These are phyloP conservation scores for Arctium lappa DNA, from an alignment of 129 eudicot species.

Conservation along the genomic window DNA sequence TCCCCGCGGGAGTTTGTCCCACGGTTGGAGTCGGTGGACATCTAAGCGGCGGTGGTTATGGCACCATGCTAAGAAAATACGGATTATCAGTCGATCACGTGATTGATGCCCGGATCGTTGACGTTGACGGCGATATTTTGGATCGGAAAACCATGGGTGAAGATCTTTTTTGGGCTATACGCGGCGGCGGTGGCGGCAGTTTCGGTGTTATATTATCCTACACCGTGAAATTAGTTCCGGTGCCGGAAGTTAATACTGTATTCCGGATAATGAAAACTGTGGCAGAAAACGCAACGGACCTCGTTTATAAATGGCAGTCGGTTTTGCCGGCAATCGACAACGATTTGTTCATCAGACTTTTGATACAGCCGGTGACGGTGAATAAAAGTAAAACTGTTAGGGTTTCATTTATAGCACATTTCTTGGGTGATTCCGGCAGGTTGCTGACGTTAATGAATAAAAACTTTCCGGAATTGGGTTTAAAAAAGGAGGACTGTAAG, in stretches of 20 bases:
- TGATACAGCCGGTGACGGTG: conserved; percentile 15
- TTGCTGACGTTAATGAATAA: conserved; percentile 10
- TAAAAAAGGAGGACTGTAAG: conserved; percentile 16
- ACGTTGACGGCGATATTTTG: conserved; percentile 21
- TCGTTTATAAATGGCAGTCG: conserved; percentile 32
- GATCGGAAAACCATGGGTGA: conserved; percentile 34
- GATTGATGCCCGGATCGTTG: conserved; percentile 24
- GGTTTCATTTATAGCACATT: conserved; percentile 24
- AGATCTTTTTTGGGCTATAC: conserved; percentile 39
- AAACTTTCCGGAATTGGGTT: conserved; percentile 33
- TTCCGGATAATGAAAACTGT: conserved; percentile 22
- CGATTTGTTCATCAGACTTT: conserved; percentile 19
- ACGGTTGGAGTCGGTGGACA: conserved; percentile 39
- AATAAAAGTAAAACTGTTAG: conserved; percentile 3
- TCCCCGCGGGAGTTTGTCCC: conserved; percentile 34
- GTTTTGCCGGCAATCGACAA: not conserved
- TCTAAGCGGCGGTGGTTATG: conserved; percentile 32
- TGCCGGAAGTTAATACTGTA: conserved; percentile 21
- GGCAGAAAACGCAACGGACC: conserved; percentile 19
- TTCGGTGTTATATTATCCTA: conserved; percentile 36
- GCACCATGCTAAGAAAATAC: conserved; percentile 40
- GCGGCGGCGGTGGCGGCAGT: conserved; percentile 36
- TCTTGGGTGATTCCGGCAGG: conserved; percentile 23
- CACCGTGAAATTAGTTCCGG: conserved; percentile 30
- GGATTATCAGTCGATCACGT: conserved; percentile 34